These are phyloP conservation scores for Fonsecaea pedrosoi DNA, from an alignment of 2,329 filamentous ascomycete species.

Conservation along the genomic window DNA sequence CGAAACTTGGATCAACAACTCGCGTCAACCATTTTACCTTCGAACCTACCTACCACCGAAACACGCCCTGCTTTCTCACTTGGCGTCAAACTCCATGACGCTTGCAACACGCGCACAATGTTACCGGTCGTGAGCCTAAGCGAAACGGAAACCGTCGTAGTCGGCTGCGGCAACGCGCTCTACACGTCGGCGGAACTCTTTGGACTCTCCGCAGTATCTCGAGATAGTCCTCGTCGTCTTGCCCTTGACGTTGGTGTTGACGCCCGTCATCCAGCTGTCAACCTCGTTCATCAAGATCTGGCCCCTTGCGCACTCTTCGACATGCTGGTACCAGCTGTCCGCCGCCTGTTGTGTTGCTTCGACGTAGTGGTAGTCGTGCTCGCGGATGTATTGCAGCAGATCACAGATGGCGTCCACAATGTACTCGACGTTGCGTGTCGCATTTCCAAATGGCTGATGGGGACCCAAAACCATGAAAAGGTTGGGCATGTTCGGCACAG, in stretches of 20 bases:
- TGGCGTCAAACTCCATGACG: too few species aligned
- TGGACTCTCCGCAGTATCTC: slow-evolving; percentile 55
- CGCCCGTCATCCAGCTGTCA: slow-evolving; percentile 63
- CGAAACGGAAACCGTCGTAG: too few species aligned
- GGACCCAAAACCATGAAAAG: slow-evolving; percentile 61
- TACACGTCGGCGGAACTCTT: slow-evolving; percentile 48
- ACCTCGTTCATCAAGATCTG: slow-evolving; percentile 45
- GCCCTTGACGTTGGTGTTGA: slow-evolving; percentile 58
- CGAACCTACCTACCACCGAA: too few species aligned
- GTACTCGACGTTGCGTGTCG: slow-evolving; percentile 43
- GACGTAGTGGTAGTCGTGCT: slow-evolving; percentile 31
- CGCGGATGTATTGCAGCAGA: slow-evolving; percentile 40
- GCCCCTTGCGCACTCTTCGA: slow-evolving; percentile 54
- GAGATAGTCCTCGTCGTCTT: slow-evolving; percentile 57
- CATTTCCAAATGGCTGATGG: slow-evolving; percentile 51
- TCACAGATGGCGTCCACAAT: slow-evolving; percentile 49
- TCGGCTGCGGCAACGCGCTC: too few species aligned
- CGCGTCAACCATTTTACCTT: too few species aligned
- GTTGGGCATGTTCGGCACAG: slow-evolving; percentile 53
- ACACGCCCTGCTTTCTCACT: too few species aligned
- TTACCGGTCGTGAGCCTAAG: too few species aligned
- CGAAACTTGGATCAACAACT: too few species aligned
- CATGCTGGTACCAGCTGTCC: slow-evolving; percentile 57
- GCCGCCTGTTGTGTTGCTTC: slow-evolving; percentile 52
- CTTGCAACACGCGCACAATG: too few species aligned